Base-by-base conservation (phyloP, 2,329 filamentous ascomycete genomes). In the Aquanectria penicillioides region DNA sequence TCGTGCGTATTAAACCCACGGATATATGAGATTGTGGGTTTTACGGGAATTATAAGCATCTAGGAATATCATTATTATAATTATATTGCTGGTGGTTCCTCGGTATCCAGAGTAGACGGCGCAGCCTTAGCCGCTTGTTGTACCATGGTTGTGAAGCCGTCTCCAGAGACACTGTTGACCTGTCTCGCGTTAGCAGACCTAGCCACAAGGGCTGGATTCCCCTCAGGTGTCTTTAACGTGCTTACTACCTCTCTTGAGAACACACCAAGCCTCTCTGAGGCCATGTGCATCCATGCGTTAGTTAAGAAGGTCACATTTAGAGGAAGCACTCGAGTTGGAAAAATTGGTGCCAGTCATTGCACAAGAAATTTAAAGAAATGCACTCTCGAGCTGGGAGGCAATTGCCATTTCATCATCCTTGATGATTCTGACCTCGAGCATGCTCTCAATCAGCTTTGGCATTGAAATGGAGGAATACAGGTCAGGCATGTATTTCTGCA, bases 121-220 rank as follows among this genome's bases (percentile, higher is more conserved):
- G 36, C 36, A 2, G 36, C 36, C 18, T 77, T 92, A 28, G 90
- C 89, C 15, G 89, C 89, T 12, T 90, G 89, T 23, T 92, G 89
- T 73, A 91, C 89, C 2, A 91, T 93, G 86, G 80, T 94, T 11
- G 80, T 85, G n/a, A 92, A 92, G 75, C 88, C 89, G 2, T 88
- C 86, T 6, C 89, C 89, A 1, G 89, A 92, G 71, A 93, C 90
- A 3, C 91, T 91, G 13, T 0, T 84, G 68, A 91, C 89, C 31
- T 85, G 87, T 2, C 84, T 91, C 26, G 87, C 88, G 0, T 76
- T 93, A 9, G 89, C 87, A 1, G 83, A 88, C 66, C 83, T 93
- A 22, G 88, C 87, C 0, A 78, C 84, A 48, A 83, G 88, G 20
- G 91, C 92, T 91, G 36, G 91, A 1, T 89, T 93, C 36, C 91